These are phyloP conservation scores for Citrus hindsii DNA, from an alignment of 345 rosid genomes.

Conservation along the genomic window DNA sequence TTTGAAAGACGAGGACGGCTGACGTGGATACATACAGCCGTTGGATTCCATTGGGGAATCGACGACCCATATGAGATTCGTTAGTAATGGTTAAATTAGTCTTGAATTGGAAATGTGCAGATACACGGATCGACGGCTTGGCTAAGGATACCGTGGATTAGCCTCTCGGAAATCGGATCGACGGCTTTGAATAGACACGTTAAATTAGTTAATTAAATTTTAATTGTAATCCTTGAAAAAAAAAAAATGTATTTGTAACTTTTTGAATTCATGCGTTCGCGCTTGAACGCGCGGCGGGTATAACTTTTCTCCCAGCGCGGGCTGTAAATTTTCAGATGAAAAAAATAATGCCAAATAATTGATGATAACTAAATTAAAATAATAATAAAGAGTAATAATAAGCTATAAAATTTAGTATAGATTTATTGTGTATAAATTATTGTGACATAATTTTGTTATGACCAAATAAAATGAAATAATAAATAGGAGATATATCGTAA, in stretches of 20 bases:
- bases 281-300: not conserved
- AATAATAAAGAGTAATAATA: too few species aligned
- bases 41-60: not conserved
- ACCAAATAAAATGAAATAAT: too few species aligned
- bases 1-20: not conserved
- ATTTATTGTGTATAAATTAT: too few species aligned
- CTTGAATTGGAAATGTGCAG: not conserved
- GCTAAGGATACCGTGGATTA: not conserved
- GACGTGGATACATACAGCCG: not conserved
- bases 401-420: too few species aligned
- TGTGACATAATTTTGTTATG: too few species aligned
- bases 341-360: too few species aligned
- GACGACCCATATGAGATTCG: not conserved
- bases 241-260: not conserved
- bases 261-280: not conserved
- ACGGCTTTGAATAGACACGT: not conserved
- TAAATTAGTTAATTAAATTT: not conserved
- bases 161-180: not conserved
- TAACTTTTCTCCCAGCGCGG: not conserved
- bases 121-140: constrained; percentile 5
- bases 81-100: not conserved
- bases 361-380: too few species aligned
- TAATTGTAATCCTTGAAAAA: too few species aligned
- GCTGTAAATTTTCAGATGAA: not conserved
- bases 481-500: too few species aligned